Evolutionary conservation across 106 monocot genomes (phyloP).

Genomic region (Posidonia australis): DNA sequence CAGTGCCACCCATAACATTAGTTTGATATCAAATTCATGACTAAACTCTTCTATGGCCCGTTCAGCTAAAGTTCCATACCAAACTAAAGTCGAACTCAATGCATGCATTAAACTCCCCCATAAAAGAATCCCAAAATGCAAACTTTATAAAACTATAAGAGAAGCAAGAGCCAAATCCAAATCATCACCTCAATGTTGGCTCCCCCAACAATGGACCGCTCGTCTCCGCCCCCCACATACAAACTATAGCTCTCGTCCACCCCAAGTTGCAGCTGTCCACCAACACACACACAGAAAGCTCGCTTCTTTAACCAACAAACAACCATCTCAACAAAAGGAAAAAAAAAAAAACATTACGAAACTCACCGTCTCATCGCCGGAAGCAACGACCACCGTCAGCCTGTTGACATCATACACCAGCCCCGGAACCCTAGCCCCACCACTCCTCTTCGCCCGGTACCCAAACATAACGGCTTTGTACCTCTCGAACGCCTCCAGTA

Average conservation of each 20-base stretch:
- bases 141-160: not conserved
- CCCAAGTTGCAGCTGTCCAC: conserved; percentile 55
- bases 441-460: conserved; percentile 13
- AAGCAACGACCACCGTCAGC: conserved; percentile 50
- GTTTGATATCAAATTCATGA: too few relatives aligned
- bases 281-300: not conserved
- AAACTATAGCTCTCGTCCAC: conserved; percentile 86
- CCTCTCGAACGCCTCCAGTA: conserved; percentile 66
- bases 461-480: conserved; percentile 51
- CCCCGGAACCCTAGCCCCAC: not conserved
- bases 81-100: too few relatives aligned
- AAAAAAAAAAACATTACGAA: not conserved
- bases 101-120: too few relatives aligned
- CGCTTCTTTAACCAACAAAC: not conserved
- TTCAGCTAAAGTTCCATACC: too few relatives aligned
- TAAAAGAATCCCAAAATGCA: too few relatives aligned
- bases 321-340: not conserved
- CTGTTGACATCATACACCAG: conserved; percentile 34
- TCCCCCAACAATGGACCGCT: conserved; percentile 40
- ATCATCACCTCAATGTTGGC: conserved; percentile 62
- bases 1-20: too few relatives aligned
- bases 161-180: too few relatives aligned
- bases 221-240: conserved; percentile 28
- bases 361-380: conserved; percentile 67
- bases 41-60: too few relatives aligned